phyloP scores from a whole-genome alignment of 352 stramenopile species.

The Thalassiosira ordinaria region DNA sequence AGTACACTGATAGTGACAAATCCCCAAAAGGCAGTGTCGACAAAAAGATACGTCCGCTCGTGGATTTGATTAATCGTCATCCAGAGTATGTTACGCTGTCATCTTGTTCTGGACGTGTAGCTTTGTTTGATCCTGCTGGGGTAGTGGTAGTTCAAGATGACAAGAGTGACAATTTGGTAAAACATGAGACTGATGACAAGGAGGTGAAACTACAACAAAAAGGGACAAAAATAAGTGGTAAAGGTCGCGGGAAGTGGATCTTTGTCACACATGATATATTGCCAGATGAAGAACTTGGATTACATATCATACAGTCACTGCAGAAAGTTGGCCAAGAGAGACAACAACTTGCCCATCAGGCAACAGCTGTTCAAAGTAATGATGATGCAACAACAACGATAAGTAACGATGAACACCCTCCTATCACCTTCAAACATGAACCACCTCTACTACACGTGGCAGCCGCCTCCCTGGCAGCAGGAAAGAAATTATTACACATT shows the following conservation, averaged over 20 bases:
- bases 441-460: conserved; percentile 81
- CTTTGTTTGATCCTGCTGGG: conserved; percentile 75
- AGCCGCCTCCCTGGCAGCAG: conserved; percentile 57
- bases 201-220: conserved; percentile 33
- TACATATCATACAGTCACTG: conserved; percentile 41
- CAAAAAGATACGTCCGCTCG: conserved; percentile 69
- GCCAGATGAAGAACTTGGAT: conserved; percentile 44
- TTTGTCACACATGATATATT: conserved; percentile 72
- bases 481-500: conserved; percentile 67
- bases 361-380: conserved; percentile 18
- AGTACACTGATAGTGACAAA: conserved; percentile 64
- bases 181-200: conserved; percentile 4
- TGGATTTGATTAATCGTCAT: conserved; percentile 82
- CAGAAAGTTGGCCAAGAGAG: conserved; percentile 17
- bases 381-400: conserved; percentile 3
- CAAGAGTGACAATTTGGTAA: conserved; percentile 2
- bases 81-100: conserved; percentile 75
- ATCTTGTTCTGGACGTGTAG: conserved; percentile 80
- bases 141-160: neutral
- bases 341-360: neutral
- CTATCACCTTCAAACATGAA: conserved; percentile 77
- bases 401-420: conserved; percentile 12
- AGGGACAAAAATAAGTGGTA: conserved; percentile 63
- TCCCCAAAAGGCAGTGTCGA: conserved; percentile 83
- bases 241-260: conserved; percentile 77